Evolutionary conservation across 2,329 filamentous ascomycete genomes (phyloP).

Genomic region (Botrytis porri): DNA sequence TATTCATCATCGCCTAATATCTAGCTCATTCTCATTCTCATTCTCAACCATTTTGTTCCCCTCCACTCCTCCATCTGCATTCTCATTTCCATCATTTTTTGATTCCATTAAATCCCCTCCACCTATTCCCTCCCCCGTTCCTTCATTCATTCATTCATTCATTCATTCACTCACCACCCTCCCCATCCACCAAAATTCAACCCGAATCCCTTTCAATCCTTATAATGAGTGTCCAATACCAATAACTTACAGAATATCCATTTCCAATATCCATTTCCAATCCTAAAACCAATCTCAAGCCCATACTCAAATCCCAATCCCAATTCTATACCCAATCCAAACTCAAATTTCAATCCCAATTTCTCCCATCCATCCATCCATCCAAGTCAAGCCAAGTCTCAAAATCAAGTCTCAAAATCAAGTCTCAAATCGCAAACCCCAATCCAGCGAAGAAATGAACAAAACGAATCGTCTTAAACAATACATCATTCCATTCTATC

Average conservation of each 20-base stretch:
- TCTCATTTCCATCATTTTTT: not conserved
- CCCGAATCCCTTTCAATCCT: not conserved
- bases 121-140: not conserved
- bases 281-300: not conserved
- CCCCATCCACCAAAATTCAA: not conserved
- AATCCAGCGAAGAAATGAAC: no score
- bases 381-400: not conserved
- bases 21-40: not conserved
- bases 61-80: no score
- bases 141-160: not conserved
- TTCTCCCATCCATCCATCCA: not conserved
- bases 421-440: no score
- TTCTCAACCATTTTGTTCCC: no score
- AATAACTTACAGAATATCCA: no score
- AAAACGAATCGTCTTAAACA: no score
- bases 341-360: not conserved
- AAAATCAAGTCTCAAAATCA: not conserved
- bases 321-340: not conserved
- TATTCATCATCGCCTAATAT: not conserved
- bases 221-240: no score
- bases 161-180: not conserved
- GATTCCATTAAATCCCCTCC: not conserved
- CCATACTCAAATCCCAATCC: not conserved
- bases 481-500: no score
- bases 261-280: no score